Conservation (phyloP, 2,329 filamentous ascomycete species). For the Fusarium pseudograminearum region DNA sequence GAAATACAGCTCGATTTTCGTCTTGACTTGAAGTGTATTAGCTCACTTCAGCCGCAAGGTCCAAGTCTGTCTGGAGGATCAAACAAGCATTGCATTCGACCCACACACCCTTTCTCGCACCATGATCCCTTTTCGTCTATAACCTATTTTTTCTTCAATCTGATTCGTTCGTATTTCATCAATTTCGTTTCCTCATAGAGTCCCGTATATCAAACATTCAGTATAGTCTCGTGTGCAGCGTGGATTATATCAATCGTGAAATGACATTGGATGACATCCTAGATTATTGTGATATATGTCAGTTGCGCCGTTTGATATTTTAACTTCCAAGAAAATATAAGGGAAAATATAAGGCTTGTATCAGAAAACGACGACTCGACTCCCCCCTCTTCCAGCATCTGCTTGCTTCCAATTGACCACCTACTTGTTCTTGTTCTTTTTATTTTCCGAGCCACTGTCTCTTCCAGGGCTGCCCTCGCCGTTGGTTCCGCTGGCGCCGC, state of each 20-base stretch:
- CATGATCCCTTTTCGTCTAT: slow-evolving; percentile 11
- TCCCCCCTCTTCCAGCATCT: neutral
- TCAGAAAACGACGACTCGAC: slow-evolving; percentile 2
- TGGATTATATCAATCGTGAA: slow-evolving; percentile 10
- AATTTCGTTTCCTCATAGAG: neutral
- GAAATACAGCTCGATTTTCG: neutral
- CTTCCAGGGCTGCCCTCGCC: slow-evolving; percentile 32
- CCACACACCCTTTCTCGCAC: slow-evolving; percentile 26
- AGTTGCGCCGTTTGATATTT: neutral
- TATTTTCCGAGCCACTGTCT: slow-evolving; percentile 36
- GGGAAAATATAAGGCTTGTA: slow-evolving; percentile 13
- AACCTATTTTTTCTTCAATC: neutral
- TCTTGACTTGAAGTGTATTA: neutral
- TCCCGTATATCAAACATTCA: neutral
- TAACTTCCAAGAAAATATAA: slow-evolving; percentile 20
- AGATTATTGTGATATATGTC: slow-evolving; percentile 1
- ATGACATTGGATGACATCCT: slow-evolving; percentile 4
- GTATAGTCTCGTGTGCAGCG: neutral
- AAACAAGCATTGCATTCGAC: slow-evolving; percentile 13
- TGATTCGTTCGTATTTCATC: neutral
- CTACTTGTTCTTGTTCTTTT: slow-evolving; percentile 32
- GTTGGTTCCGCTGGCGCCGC: slow-evolving; percentile 38
- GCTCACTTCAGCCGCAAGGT: slow-evolving; percentile 9
- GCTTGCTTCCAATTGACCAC: neutral
- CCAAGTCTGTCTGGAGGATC: neutral